A percentile compares a stretch with the other conserved stretches of the same genome.
Evolutionary conservation across 129 eudicot genomes (phyloP).

Genomic region (Artemisia annua): DNA sequence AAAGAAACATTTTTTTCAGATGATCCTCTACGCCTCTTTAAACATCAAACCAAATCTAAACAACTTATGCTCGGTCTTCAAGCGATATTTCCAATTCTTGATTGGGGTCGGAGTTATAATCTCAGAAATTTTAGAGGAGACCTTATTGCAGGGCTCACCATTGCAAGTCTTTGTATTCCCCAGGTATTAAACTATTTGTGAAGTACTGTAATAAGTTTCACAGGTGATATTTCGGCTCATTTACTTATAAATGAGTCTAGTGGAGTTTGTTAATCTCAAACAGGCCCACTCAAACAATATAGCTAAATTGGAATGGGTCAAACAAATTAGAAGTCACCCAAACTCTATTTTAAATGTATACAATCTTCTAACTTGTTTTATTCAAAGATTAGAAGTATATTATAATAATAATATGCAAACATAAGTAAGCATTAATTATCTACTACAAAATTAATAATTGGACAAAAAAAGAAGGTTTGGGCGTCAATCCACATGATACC

Average conservation of each 20-base stretch:
- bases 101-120: constrained; percentile 70
- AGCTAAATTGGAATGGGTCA: background rate
- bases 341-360: too few relatives aligned
- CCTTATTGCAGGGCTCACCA: constrained; percentile 77
- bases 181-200: constrained; percentile 43
- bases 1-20: constrained; percentile 81
- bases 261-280: too few relatives aligned
- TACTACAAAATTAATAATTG: too few relatives aligned
- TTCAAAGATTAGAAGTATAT: too few relatives aligned
- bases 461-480: too few relatives aligned
- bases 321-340: background rate
- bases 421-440: too few relatives aligned
- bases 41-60: constrained; percentile 63
- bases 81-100: constrained; percentile 84
- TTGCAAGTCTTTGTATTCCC: constrained; percentile 90
- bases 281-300: too few relatives aligned
- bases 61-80: constrained; percentile 63
- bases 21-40: constrained; percentile 79
- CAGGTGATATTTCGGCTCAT: too few relatives aligned
- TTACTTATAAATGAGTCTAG: too few relatives aligned
- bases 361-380: background rate
- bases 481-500: too few relatives aligned
- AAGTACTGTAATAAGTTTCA: background rate
- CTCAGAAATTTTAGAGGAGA: constrained; percentile 72
- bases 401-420: too few relatives aligned